Percentiles rank a stretch among this genome's conserved stretches.
Evolutionary conservation across 805 yeast species (phyloP).

Genomic region (Ogataea methanolica): DNA sequence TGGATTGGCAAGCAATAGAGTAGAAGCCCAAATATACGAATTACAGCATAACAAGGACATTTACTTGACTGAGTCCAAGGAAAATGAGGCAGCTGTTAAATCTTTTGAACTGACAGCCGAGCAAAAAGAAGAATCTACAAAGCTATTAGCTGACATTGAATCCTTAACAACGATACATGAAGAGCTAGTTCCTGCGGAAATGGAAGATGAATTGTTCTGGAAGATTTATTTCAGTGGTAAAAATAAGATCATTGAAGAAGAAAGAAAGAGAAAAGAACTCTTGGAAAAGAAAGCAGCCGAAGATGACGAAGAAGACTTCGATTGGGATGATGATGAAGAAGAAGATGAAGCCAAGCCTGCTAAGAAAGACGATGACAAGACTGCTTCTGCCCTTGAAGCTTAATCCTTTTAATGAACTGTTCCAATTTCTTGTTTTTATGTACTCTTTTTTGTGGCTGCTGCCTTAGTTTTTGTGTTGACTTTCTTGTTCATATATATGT

Average conservation of each 20-base stretch:
- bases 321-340: constrained; percentile 47
- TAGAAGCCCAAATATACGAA: constrained; percentile 58
- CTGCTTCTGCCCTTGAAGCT: not conserved
- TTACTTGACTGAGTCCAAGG: constrained; percentile 30
- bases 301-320: constrained; percentile 44
- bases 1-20: constrained; percentile 43
- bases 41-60: constrained; percentile 46
- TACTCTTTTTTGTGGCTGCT: too few species aligned
- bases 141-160: constrained; percentile 43
- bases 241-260: constrained; percentile 52
- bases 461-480: too few species aligned
- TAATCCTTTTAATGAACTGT: too few species aligned
- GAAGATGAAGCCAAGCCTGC: constrained; percentile 30
- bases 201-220: constrained; percentile 67
- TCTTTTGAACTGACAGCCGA: constrained; percentile 40
- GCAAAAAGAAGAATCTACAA: constrained; percentile 39
- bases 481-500: too few species aligned
- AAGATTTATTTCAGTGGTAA: constrained; percentile 56
- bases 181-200: constrained; percentile 60
- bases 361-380: constrained; percentile 1
- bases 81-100: constrained; percentile 31
- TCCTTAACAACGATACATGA: constrained; percentile 54
- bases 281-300: constrained; percentile 37
- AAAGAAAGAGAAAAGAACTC: constrained; percentile 60
- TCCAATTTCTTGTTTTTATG: too few species aligned